Evolutionary conservation across 306 rosid genomes (phyloP), one percentile per base, ranked within the genome.

Genomic region (Quercus berberidifolia): DNA sequence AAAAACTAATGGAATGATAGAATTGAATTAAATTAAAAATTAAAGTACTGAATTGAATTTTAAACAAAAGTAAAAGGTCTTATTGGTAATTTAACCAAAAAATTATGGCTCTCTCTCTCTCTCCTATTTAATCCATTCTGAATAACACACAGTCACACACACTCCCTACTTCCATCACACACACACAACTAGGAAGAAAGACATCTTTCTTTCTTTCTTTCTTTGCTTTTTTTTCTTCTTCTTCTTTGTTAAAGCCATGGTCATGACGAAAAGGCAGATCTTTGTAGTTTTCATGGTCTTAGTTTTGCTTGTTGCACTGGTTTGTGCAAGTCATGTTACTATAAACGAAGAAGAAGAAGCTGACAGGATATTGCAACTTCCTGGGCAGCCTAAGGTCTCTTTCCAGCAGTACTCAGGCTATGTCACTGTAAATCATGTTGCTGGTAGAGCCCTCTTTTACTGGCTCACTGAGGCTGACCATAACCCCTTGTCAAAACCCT

Each of bases 381-480:
- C 99, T 2, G 99, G 99, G 5, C 99, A 95, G 9, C 99, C 99
- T 3, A 85, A 82, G 68, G 98, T 95, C 30, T 76, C 83, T 1
- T 95, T 95, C 81, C 87, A 83, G 19, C 99, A 95, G 54, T 95
- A 89, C 83, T 92, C 99, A 19, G 99, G 99, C 58, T 95, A 95
- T 74, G 97, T 95, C 28, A 90, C 97, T 43, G 99, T 95, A 19
- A 86, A 91, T 67, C 77, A 69, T 2, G 89, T 57, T n/a, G 91
- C 90, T 51, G 98, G 99, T 11, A 83, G 99, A 90, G 95, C 99
- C 18, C 98, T 95, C 83, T 95, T 95, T 76, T 95, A 95, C 84
- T 95, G 99, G 99, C 97, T 95, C 81, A 95, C 99, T 76, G 97
- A 95, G 84, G 92, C 97, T 77, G 21, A 80, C 12, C 83, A 81